A percentile compares a stretch with the other conserved stretches of the same genome.
Evolutionary conservation across 2,329 filamentous ascomycete genomes (phyloP).

Genomic region (Aspergillus novoparasiticus): DNA sequence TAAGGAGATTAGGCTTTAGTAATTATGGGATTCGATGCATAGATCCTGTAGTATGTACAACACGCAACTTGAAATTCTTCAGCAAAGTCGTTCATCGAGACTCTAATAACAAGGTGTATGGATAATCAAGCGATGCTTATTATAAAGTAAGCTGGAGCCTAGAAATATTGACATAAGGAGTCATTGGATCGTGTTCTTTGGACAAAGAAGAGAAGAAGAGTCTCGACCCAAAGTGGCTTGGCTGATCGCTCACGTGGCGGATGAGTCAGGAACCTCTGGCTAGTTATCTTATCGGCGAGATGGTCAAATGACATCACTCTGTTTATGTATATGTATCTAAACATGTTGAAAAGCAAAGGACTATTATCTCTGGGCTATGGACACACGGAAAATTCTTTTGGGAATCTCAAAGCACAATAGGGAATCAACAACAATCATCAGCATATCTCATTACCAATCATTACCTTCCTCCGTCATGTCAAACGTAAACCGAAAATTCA

Average conservation of each 20-base stretch:
- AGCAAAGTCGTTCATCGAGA: not conserved
- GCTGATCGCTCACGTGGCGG: not conserved
- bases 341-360: not conserved
- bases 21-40: not conserved
- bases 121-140: not conserved
- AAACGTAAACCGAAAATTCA: not conserved
- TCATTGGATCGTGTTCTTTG: not conserved
- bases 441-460: slow-evolving; percentile 19
- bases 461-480: slow-evolving; percentile 1
- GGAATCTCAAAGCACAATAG: not conserved
- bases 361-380: not conserved
- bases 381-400: not conserved
- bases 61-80: not conserved
- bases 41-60: not conserved
- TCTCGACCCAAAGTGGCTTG: not conserved
- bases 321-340: too few relatives aligned
- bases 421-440: slow-evolving; percentile 2
- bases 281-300: not conserved
- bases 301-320: not conserved
- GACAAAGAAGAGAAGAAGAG: not conserved
- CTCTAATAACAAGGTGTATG: not conserved
- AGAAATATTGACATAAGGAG: not conserved
- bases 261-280: not conserved
- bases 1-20: slow-evolving; percentile 1
- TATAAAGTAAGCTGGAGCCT: not conserved